Conservation (phyloP, 768 basidiomycete genomes). For the Tulasnella sp. region DNA sequence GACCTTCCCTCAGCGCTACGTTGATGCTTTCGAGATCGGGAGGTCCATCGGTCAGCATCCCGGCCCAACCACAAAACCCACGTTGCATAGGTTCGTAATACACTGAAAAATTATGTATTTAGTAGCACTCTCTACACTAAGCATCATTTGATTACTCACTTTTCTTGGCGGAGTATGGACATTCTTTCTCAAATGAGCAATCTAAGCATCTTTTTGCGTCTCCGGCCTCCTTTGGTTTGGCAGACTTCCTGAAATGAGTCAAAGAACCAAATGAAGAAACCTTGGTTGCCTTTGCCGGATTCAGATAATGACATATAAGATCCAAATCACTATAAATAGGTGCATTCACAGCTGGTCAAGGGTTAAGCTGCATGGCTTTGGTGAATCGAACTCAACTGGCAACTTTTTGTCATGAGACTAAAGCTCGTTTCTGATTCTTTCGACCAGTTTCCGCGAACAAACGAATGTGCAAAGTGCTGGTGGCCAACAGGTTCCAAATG, state of each 20-base stretch:
- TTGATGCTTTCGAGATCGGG: conserved; percentile 81
- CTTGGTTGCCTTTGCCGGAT: conserved; percentile 46
- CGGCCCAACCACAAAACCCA: conserved; percentile 44
- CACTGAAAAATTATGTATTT: conserved; percentile 33
- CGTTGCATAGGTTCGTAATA: conserved; percentile 63
- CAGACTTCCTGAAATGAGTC: conserved; percentile 61
- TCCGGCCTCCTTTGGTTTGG: conserved; percentile 58
- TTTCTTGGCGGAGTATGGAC: conserved; percentile 79
- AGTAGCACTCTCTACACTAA: too few species aligned
- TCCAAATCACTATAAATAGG: conserved; percentile 69
- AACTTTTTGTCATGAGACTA: conserved; percentile 78
- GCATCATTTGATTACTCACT: conserved; percentile 37
- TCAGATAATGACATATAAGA: conserved; percentile 63
- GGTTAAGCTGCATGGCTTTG: background rate
- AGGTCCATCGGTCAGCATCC: conserved; percentile 61
- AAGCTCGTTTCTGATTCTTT: conserved; percentile 59
- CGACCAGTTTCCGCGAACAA: conserved; percentile 72
- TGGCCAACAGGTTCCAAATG: conserved; percentile 80
- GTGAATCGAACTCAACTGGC: conserved; percentile 48
- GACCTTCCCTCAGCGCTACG: conserved; percentile 50
- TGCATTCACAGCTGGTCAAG: too few species aligned
- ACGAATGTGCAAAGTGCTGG: conserved; percentile 83
- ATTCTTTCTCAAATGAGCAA: conserved; percentile 56
- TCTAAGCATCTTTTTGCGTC: conserved; percentile 56
- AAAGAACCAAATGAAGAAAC: conserved; percentile 82